Percentiles rank a stretch among this genome's conserved stretches.
Conservation (phyloP, 164 flowering plant species). For the Cinnamomum chago region DNA sequence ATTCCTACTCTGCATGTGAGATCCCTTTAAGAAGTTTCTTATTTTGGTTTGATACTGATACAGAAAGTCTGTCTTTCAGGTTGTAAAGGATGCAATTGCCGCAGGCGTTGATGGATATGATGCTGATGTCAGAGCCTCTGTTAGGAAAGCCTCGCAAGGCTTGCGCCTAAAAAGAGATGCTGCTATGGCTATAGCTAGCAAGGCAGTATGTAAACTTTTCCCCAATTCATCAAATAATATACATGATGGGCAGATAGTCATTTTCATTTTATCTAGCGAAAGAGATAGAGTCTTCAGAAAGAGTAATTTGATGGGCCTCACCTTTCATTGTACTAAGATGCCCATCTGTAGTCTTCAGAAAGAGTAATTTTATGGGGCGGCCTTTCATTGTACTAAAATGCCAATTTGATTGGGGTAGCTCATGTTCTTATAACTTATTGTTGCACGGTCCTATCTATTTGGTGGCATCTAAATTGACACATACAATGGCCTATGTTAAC, state of each 20-base stretch:
- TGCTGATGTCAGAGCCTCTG: conserved; percentile 53
- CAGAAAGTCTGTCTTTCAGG: conserved; percentile 33
- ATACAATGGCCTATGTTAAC: too few relatives aligned
- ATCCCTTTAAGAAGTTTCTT: not conserved
- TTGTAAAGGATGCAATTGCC: conserved; percentile 78
- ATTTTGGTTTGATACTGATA: conserved; percentile 5
- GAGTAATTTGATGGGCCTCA: too few relatives aligned
- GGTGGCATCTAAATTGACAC: too few relatives aligned
- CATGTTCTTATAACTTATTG: too few relatives aligned
- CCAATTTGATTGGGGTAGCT: too few relatives aligned
- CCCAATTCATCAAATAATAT: not conserved
- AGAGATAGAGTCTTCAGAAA: too few relatives aligned
- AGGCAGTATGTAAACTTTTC: conserved; percentile 59
- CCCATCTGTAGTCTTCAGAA: too few relatives aligned
- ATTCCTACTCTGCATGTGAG: not conserved
- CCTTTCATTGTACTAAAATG: too few relatives aligned
- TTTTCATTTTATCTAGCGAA: not conserved
- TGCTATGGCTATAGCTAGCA: conserved; percentile 90
- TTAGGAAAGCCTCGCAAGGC: conserved; percentile 88
- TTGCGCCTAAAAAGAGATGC: conserved; percentile 79
- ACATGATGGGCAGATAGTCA: not conserved
- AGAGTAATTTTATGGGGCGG: too few relatives aligned
- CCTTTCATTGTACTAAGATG: too few relatives aligned
- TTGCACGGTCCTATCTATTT: too few relatives aligned
- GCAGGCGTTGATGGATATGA: conserved; percentile 89